Conservation (phyloP, 306 rosid genomes). For the Corylus heterophylla region DNA sequence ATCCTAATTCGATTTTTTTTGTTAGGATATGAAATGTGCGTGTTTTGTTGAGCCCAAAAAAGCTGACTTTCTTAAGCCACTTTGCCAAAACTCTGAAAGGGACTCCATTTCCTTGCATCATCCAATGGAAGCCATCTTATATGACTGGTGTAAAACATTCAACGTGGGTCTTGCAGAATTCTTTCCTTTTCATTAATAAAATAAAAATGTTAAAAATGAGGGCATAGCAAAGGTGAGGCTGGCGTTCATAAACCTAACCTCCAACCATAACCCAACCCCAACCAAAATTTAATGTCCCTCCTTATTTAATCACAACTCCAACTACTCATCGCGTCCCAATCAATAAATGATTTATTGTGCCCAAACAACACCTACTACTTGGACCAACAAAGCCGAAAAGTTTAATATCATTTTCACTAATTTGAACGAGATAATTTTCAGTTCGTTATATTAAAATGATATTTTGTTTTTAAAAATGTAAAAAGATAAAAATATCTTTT, state of each 20-base stretch:
- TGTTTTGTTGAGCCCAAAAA: no score
- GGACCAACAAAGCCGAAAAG: neutral
- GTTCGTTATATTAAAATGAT: no score
- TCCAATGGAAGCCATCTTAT: neutral
- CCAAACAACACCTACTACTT: neutral
- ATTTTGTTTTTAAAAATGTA: no score
- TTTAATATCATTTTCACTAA: no score
- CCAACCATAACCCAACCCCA: constrained; percentile 45
- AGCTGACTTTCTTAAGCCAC: neutral
- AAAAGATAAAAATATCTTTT: no score
- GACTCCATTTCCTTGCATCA: neutral
- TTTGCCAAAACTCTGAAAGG: no score
- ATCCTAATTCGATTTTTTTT: no score
- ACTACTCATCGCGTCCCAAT: constrained; percentile 3
- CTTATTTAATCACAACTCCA: constrained; percentile 9
- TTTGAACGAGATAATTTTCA: no score
- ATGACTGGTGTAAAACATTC: neutral
- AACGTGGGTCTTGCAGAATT: neutral
- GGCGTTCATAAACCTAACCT: constrained; percentile 47
- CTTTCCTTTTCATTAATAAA: neutral
- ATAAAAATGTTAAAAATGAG: constrained; percentile 1
- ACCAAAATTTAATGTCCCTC: constrained; percentile 20
- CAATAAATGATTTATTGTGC: neutral
- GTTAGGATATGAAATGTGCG: no score
- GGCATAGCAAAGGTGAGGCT: constrained; percentile 11